Base-by-base conservation (phyloP, 441 rosid species). In the Bruguiera hainesii region DNA sequence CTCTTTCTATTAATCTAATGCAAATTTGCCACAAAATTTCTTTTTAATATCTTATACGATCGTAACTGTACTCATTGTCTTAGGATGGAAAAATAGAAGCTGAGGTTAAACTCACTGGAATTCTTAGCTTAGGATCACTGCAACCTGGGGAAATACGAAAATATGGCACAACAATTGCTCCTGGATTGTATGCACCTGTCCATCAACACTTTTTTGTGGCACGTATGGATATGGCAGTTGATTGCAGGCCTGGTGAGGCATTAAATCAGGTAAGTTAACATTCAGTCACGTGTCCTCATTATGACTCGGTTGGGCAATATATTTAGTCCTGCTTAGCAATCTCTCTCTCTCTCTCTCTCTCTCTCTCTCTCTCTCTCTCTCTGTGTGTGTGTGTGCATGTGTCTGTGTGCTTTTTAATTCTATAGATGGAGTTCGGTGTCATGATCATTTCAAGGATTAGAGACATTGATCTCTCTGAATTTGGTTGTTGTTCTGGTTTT, bases 61-160 rank as follows among this genome's bases (percentile, higher is more conserved):
- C n/a, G 1, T 31, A 8, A 10, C 21, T 26, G 16, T 46, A 13
- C 56, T 13, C 18, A 26, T 42, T 21, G 50, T 48, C 39, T 62
- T 69, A 91, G 97, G 97, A 91, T 81, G 97, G 97, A 57, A 91
- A 84, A 79, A 91, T 91, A 61, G 97, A 91, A 83, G 93, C 96
- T 62, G 97, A 91, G 81, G 92, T 91, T 63, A 91, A 89, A 72
- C 92, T 91, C 56, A 91, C 97, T 29, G 97, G 97, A 63, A 85
- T 91, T 71, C 96, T 91, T 59, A 91, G 97, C 87, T 79, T 91
- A 80, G 97, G 97, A 76, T 94, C 97, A 39, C 71, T 91, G 77
- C 89, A 81, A 69, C 97, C 92, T 61, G 97, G 97, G 65, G 97
- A 91, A 82, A 75, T 71, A 49, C 84, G 96, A 76, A 91, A 89